Evolutionary conservation across 2,329 filamentous ascomycete species (phyloP), one percentile per base, ranked within the genome.

Genomic region (Dactylellina drechsleri): DNA sequence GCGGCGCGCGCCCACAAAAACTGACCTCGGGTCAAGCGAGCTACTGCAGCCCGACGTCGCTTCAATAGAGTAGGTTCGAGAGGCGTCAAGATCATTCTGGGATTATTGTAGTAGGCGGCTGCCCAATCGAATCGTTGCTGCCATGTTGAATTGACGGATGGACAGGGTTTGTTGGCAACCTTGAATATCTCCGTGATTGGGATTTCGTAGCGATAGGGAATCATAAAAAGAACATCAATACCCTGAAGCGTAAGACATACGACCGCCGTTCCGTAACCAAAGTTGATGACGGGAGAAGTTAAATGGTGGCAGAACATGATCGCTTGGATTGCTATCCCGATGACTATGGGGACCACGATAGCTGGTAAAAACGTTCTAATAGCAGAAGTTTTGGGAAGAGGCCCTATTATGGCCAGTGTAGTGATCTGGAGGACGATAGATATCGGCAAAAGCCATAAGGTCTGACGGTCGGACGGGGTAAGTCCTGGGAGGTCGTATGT

Each of bases 81-180:
- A 0, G 71, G 64, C 16, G 71, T 75, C 13, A 58, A 31, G 8
- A 75, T 15, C 71, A 75, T 75, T 26, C 71, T 52, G 0, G 71
- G 71, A 23, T 75, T 75, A 41, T 60, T 75, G 31, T 62, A 68
- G 56, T 36, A 64, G 18, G 71, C 71, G 6, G 28, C 18, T 40
- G 71, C 64, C 71, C 71, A 75, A 16, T 75, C 71, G 64, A 75
- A 65, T 3, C 71, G 64, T 18, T 75, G 71, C 41, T 31, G 49
- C 71, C 71, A 75, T 28, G 71, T 75, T 12, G 71, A 31, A 40
- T 65, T 67, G 16, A 50, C 13, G 8, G 64, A 49, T 26, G 57
- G 53, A 53, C 64, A 59, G 47, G 70, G 57, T 18, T 58, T 64
- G 36, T 40, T 20, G 31, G 52, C 18, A 36, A 68, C 56, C 31